A percentile compares a stretch with the other conserved stretches of the same genome.
These are phyloP conservation scores for Coemansia sp. DNA, from an alignment of 192 early-diverging fungal species.

Conservation along the genomic window DNA sequence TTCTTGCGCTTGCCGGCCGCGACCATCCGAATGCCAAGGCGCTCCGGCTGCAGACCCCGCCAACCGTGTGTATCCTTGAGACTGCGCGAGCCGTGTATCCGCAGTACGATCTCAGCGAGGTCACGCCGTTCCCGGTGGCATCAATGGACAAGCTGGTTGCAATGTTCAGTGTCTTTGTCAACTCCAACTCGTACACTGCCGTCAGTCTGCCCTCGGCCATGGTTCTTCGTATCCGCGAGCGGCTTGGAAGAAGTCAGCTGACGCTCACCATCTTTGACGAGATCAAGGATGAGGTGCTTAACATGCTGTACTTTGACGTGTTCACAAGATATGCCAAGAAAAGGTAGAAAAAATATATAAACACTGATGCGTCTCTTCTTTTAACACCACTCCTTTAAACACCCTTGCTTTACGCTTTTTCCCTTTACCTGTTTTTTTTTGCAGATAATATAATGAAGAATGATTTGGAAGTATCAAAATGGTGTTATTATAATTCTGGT, in stretches of 20 bases:
- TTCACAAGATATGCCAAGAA: slow-evolving; percentile 37
- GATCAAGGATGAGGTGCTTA: slow-evolving; percentile 49
- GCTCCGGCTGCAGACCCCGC: slow-evolving; percentile 38
- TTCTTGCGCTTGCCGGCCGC: slow-evolving; percentile 27
- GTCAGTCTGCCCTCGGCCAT: slow-evolving; percentile 43
- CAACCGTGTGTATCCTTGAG: slow-evolving; percentile 46
- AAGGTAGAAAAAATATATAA: neutral
- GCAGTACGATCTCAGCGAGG: slow-evolving; percentile 32
- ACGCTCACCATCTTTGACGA: slow-evolving; percentile 50
- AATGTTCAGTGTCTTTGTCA: slow-evolving; percentile 52
- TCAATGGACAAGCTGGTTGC: slow-evolving; percentile 54
- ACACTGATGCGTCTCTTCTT: neutral
- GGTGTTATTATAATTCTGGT: neutral
- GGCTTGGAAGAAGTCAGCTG: slow-evolving; percentile 32
- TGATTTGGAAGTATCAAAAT: neutral
- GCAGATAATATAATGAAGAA: neutral
- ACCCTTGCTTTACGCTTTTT: neutral
- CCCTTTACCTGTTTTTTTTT: neutral
- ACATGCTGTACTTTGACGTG: slow-evolving; percentile 54
- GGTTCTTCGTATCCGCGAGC: slow-evolving; percentile 40
- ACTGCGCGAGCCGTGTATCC: slow-evolving; percentile 42
- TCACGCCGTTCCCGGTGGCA: slow-evolving; percentile 41
- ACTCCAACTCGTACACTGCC: slow-evolving; percentile 45
- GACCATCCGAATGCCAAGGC: slow-evolving; percentile 19
- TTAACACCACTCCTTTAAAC: neutral